phyloP scores from a whole-genome alignment of 305 asterid species.

The Fraxinus angustifolia region DNA sequence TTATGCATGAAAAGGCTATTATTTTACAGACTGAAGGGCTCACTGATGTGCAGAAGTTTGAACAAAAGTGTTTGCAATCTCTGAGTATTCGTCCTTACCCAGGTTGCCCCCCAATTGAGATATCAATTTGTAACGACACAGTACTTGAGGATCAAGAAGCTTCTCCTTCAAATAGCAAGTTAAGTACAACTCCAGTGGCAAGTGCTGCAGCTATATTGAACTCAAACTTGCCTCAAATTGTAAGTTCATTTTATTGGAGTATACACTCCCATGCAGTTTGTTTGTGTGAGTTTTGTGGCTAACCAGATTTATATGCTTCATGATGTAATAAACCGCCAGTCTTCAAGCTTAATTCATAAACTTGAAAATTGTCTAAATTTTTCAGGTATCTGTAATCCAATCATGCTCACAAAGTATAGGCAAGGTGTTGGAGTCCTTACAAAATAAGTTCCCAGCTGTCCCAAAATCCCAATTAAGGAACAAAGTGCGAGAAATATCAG shows the following conservation, averaged over 20 bases:
- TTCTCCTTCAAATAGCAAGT: constrained; percentile 40
- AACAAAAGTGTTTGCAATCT: constrained; percentile 65
- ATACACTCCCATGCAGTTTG: neutral
- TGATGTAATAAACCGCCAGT: neutral
- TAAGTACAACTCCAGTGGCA: constrained; percentile 28
- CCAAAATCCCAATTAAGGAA: constrained; percentile 61
- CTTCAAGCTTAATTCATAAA: neutral
- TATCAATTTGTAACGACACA: constrained; percentile 36
- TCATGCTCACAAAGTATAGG: constrained; percentile 56
- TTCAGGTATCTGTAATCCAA: constrained; percentile 61
- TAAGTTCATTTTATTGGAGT: constrained; percentile 37
- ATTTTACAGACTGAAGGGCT: constrained; percentile 51
- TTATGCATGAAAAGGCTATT: constrained; percentile 67
- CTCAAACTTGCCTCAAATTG: constrained; percentile 70
- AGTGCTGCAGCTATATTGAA: constrained; percentile 46
- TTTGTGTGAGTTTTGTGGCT: neutral
- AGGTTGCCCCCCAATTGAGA: constrained; percentile 38
- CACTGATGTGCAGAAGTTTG: constrained; percentile 51
- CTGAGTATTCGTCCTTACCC: constrained; percentile 62
- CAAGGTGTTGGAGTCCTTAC: constrained; percentile 57
- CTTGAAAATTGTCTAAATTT: constrained; percentile 12
- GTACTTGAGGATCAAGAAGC: constrained; percentile 44
- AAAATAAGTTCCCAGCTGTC: constrained; percentile 51
- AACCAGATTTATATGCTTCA: neutral
- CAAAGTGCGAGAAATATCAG: constrained; percentile 79